Evolutionary conservation across 768 basidiomycete species (phyloP), one percentile per base, ranked within the genome.

Genomic region (Hericium rajendrae): DNA sequence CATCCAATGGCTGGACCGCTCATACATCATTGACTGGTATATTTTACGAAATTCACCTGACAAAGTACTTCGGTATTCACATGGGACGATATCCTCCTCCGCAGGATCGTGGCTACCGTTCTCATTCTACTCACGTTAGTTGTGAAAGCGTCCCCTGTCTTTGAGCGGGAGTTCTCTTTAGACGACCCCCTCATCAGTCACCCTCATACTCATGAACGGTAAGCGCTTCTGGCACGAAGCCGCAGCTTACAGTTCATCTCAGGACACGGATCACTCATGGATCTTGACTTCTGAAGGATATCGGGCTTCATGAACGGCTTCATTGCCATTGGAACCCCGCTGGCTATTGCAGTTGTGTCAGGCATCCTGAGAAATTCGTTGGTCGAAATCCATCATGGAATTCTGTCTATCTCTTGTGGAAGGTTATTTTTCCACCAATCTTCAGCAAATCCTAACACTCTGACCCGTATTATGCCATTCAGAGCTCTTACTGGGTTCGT

Each of bases 1-100:
- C n/a, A 57, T 70, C 11, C 37, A 54, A 6, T 74, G 72, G 69
- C 61, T 66, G 13, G 67, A 73, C 51, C 55, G 63, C 43, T 73
- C 77, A 11, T 84, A 84, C 64, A 22, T 75, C 11, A 54, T 75
- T 5, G 84, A 86, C 65, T 86, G 84, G 83, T 79, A 64, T 62
- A 64, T 48, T 6, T 22, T 37, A 48, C 8, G 24, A 10, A 26
- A 20, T 9, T 20, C n/a, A 20, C 32, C 38, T 51, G 49, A 40
- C 48, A 39, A 32, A 32, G 32, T 32, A 18, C 48, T 46, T 22
- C 46, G 16, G 38, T 16, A 51, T 77, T 75, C 74, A 49, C 28
- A 22, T 40, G 18, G 52, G 38, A 59, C 48, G 43, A 50, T 26
- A 12, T 11, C 16, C 12, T 16, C 51, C 51, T 66, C 18, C 51